phyloP scores from a whole-genome alignment of 2,329 filamentous ascomycete genomes.

The Fusarium sp. region DNA sequence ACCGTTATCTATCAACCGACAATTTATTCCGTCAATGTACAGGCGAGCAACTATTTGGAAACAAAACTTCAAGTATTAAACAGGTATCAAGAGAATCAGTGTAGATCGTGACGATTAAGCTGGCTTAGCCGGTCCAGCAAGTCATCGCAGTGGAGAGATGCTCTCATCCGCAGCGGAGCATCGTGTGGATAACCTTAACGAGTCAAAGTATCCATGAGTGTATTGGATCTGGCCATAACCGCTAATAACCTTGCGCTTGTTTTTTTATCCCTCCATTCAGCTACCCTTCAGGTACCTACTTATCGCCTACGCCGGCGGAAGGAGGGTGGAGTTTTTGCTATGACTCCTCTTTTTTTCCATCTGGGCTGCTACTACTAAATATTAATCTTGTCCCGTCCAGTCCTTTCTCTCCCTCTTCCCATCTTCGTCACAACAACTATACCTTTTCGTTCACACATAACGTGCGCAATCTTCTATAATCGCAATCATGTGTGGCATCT shows the following conservation, averaged over 20 bases:
- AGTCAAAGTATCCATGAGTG: slow-evolving; percentile 6
- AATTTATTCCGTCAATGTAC: slow-evolving; percentile 16
- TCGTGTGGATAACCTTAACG: slow-evolving; percentile 46
- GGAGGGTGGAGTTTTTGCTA: slow-evolving; percentile 43
- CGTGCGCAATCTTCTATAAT: slow-evolving; percentile 39
- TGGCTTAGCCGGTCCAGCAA: slow-evolving; percentile 1
- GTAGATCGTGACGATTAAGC: slow-evolving; percentile 2
- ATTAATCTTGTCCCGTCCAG: slow-evolving; percentile 38
- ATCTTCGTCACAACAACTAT: slow-evolving; percentile 23
- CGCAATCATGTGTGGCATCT: slow-evolving; percentile 93
- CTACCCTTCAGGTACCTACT: slow-evolving; percentile 13
- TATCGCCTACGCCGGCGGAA: slow-evolving; percentile 41
- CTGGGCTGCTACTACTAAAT: slow-evolving; percentile 35
- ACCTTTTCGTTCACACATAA: slow-evolving; percentile 24
- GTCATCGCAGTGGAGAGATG: slow-evolving; percentile 33
- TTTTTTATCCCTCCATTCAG: slow-evolving; percentile 24
- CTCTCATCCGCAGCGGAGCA: slow-evolving; percentile 38
- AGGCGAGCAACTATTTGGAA: neutral
- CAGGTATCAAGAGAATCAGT: neutral
- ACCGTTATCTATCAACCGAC: slow-evolving; percentile 27
- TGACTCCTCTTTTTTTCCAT: slow-evolving; percentile 43
- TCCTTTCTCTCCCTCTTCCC: slow-evolving; percentile 26
- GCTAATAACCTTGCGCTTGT: slow-evolving; percentile 44
- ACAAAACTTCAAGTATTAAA: neutral
- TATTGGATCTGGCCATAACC: slow-evolving; percentile 27